Evolutionary conservation across 2,329 filamentous ascomycete genomes (phyloP), one percentile per base, ranked within the genome.

Genomic region (Paecilomyces dactylethromorphus): DNA sequence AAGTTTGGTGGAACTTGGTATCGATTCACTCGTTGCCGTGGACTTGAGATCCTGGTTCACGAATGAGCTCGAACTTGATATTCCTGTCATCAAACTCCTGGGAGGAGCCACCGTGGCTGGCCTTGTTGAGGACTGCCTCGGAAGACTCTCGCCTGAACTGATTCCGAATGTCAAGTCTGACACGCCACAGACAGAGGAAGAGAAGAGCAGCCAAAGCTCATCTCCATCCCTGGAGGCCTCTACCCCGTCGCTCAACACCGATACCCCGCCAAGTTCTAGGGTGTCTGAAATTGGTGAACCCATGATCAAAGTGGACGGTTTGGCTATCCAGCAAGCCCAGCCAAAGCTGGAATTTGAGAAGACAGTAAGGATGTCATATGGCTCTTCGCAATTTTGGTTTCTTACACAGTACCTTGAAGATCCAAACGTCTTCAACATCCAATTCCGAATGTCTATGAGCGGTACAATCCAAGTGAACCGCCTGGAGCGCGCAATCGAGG

Each of bases 21-120:
- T 62, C 54, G 64, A 68, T 51, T 65, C 62, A 21, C 56, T 68
- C 21, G 58, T 64, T 15, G 65, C 58, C 11, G 57, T 65, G 24
- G 63, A 68, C 35, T 53, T 67, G 26, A 53, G 64, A 12, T 58
- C 35, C 12, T 39, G 35, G 35, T 39, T 39, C 35, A 39, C 35
- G 12, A 39, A 18, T n/a, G 35, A 39, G 15, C 53, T 82, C 0
- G 60, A 76, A 0, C 66, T 76, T 0, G 76, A 82, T 53, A 71
- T 83, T 0, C 76, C 79, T 0, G 74, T 82, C 1, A 67, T 82
- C 2, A 78, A 79, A 58, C 71, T 83, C 39, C 62, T 81, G 3
- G 69, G 74, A 8, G 76, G 74, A 7, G 64, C 58, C 3, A 65
- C 69, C 32, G 67, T 71, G 24, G 58, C 59, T 6, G 68, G 70